Base-by-base conservation (phyloP, 2,329 filamentous ascomycete genomes). In the Trichoderma cornu-damae region DNA sequence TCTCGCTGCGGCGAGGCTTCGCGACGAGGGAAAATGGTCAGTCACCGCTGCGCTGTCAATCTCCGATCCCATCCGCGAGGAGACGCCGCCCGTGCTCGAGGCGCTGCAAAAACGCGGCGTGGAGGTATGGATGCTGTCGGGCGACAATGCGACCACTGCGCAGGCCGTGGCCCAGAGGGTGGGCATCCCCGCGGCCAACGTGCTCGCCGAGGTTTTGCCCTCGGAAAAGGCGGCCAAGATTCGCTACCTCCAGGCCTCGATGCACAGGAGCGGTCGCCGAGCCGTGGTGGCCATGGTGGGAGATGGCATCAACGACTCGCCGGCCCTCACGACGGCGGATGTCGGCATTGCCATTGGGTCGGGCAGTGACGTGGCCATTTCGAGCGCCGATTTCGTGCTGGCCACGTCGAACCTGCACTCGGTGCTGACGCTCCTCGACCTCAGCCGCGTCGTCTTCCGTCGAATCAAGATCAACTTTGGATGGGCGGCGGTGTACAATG, bases 41-140 rank as follows among this genome's bases (percentile, higher is more conserved):
- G 77, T 94, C 5, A 76, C 79, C 0, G 84, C 86, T 1, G 78
- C 85, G 9, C 85, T 96, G 62, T 85, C 90, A 46, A 86, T 93
- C 48, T 86, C 91, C 0, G 92, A 96, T 63, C 85, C 89, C 1
- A 82, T 96, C 61, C 87, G 92, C 2, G 80, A 83, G 0, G 89
- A 95, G 71, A 85, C 90, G 0, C 71, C 74, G 1, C 67, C 75
- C 6, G 84, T 93, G 16, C 80, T 96, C 58, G 70, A 73, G 6
- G 78, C 84, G 1, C 81, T 96, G 0, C 80, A 82, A 42, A 71
- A 79, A 4, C 81, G 81, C 14, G 84, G 87, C 18, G 85, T 88
- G 46, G 82, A 85, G 30, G 88, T 96, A 3, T 96, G 87, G 84
- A 95, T 96, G 90, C 85, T 96, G 35, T 95, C 90, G 0, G 92